These are phyloP conservation scores for Gremmenia infestans DNA, from an alignment of 2,329 filamentous ascomycete species.

Conservation along the genomic window DNA sequence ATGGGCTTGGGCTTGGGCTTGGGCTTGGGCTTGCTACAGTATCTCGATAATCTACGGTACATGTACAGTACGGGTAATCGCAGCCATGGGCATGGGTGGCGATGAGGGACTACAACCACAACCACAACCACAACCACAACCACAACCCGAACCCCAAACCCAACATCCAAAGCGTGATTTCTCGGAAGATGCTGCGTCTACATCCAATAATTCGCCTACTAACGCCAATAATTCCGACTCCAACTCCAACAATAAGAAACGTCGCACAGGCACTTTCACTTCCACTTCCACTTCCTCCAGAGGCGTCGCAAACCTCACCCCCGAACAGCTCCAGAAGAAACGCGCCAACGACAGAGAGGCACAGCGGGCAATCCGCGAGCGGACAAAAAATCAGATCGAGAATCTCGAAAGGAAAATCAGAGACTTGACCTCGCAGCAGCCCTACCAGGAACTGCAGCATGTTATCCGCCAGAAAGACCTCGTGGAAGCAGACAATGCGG, in stretches of 20 bases:
- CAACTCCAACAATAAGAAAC: slow-evolving; percentile 32
- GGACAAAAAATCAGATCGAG: slow-evolving; percentile 85
- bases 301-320: slow-evolving; percentile 79
- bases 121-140: not conserved
- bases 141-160: not conserved
- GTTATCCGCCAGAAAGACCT: slow-evolving; percentile 71
- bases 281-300: slow-evolving; percentile 51
- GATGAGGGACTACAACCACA: not conserved
- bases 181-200: slow-evolving; percentile 17
- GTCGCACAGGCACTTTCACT: slow-evolving; percentile 32
- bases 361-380: slow-evolving; percentile 79
- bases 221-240: slow-evolving; percentile 9
- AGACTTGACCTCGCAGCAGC: slow-evolving; percentile 70
- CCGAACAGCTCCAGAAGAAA: slow-evolving; percentile 84
- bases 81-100: not conserved
- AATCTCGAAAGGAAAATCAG: slow-evolving; percentile 68
- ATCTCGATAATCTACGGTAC: not conserved
- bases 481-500: slow-evolving; percentile 73
- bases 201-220: not conserved
- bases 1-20: not conserved
- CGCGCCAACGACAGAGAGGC: slow-evolving; percentile 88
- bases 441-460: slow-evolving; percentile 76
- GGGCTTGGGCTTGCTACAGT: not conserved
- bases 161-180: slow-evolving; percentile 19
- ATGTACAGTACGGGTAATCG: not conserved